Base-by-base conservation (phyloP, 202 grass and related monocot genomes). In the Setaria italica region DNA sequence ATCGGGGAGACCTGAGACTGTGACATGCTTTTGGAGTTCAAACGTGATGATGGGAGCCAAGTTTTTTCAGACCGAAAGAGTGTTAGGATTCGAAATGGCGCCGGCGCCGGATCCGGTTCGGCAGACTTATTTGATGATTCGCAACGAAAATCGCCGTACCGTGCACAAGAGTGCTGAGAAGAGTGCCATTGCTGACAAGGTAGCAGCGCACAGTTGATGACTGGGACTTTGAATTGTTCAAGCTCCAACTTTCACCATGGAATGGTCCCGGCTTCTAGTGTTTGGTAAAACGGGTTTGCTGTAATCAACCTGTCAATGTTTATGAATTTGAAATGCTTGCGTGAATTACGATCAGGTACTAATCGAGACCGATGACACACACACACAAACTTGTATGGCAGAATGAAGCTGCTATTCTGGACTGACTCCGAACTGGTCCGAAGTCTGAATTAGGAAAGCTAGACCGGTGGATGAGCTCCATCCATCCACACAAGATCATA, bases 181-280 rank as follows among this genome's bases (percentile, higher is more conserved):
- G 51, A 10, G 48, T 63, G 46, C 34, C 33, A 76, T 15, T 60
- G 54, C 30, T 62, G 79, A 70, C 42, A 62, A 56, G 45, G 63
- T 65, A 80, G 20, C n/a, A 77, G 25, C 45, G 7, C 34, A 41
- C 50, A 14, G 34, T 45, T 45, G 67, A 63, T 43, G 73, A 47
- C 73, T 55, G 16, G 20, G 86, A 55, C 80, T 82, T 87, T 70
- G 73, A 88, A 83, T 78, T 29, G 37, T 78, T 72, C 80, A 37
- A 56, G 42, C 2, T 15, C 62, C 17, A 60, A 33, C 70, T 72
- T 45, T 54, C 54, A 41, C 58, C 45, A n/a, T 62, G 11, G 55
- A 83, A 37, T 11, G 66, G 17, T 70, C 55, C 55, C 9, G 62
- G 68, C 30, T 80, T 63, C 10, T 63, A 15, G 60, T 63, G 41